Evolutionary conservation across 176 grass and related monocot genomes (phyloP).

Genomic region (Rhynchospora pubera): DNA sequence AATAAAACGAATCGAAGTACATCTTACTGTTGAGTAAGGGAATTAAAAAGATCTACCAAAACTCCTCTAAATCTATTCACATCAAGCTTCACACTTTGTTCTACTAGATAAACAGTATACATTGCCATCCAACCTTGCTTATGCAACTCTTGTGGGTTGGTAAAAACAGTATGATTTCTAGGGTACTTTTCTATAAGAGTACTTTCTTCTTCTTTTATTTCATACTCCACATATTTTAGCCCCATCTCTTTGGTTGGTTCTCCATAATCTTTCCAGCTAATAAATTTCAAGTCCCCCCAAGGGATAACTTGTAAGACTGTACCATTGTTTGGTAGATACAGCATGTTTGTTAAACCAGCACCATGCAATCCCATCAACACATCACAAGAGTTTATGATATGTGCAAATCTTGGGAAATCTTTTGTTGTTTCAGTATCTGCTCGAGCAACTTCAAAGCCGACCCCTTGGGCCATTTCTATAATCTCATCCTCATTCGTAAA

Average conservation of each 20-base stretch:
- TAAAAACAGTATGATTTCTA: slow-evolving; percentile 59
- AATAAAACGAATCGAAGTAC: neutral
- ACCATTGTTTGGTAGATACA: slow-evolving; percentile 61
- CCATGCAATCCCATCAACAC: slow-evolving; percentile 42
- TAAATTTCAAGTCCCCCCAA: slow-evolving; percentile 62
- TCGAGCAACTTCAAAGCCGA: slow-evolving; percentile 20
- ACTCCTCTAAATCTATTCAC: slow-evolving; percentile 51
- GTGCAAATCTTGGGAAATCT: slow-evolving; percentile 20
- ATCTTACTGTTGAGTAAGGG: slow-evolving; percentile 39
- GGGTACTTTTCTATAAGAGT: slow-evolving; percentile 57
- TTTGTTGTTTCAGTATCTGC: slow-evolving; percentile 20
- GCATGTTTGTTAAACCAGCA: slow-evolving; percentile 71
- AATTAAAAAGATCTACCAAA: slow-evolving; percentile 50
- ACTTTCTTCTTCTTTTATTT: slow-evolving; percentile 61
- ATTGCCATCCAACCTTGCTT: slow-evolving; percentile 53
- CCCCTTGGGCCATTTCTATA: neutral
- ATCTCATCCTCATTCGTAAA: slow-evolving; percentile 5
- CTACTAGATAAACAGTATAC: slow-evolving; percentile 60
- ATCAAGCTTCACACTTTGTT: slow-evolving; percentile 77
- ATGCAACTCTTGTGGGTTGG: slow-evolving; percentile 52
- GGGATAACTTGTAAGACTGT: slow-evolving; percentile 70
- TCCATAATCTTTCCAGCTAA: slow-evolving; percentile 58
- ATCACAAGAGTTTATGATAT: slow-evolving; percentile 30
- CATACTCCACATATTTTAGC: slow-evolving; percentile 69
- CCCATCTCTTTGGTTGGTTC: slow-evolving; percentile 55